phyloP scores from a whole-genome alignment of 2,329 filamentous ascomycete genomes.

The Hymenotorrendiella dingleyae region DNA sequence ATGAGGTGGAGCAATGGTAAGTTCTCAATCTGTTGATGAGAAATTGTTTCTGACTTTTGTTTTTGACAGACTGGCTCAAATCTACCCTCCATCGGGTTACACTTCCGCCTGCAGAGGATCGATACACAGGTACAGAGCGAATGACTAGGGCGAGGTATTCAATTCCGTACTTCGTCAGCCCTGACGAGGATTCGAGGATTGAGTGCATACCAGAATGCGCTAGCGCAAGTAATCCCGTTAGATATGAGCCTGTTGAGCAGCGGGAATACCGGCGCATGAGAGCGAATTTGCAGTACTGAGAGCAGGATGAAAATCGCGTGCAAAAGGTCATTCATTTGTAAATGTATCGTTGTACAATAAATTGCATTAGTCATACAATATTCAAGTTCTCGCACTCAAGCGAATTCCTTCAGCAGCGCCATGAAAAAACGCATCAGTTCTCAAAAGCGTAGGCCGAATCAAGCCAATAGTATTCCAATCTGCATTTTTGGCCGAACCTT shows the following conservation, averaged over 20 bases:
- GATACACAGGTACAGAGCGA: slow-evolving; percentile 33
- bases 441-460: slow-evolving; percentile 13
- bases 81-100: slow-evolving; percentile 50
- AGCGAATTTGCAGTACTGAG: slow-evolving; percentile 22
- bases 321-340: no score
- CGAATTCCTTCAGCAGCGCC: slow-evolving; percentile 14
- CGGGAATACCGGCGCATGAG: slow-evolving; percentile 24
- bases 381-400: not conserved
- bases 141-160: slow-evolving; percentile 49
- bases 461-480: slow-evolving; percentile 19
- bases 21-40: slow-evolving; percentile 3
- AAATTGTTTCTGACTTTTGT: not conserved
- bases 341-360: not conserved
- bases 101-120: slow-evolving; percentile 36
- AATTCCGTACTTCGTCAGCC: slow-evolving; percentile 53
- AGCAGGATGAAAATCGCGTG: no score
- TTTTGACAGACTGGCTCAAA: slow-evolving; percentile 37
- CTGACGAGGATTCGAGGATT: slow-evolving; percentile 44
- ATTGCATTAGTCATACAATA: not conserved
- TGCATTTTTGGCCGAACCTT: slow-evolving; percentile 1
- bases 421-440: slow-evolving; percentile 15
- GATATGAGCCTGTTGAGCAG: slow-evolving; percentile 40
- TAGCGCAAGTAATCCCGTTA: slow-evolving; percentile 37
- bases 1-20: slow-evolving; percentile 45
- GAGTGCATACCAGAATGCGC: slow-evolving; percentile 45